Evolutionary conservation across 2,329 filamentous ascomycete species (phyloP), one percentile per base, ranked within the genome.

Genomic region (Pseudogymnoascus sp.): DNA sequence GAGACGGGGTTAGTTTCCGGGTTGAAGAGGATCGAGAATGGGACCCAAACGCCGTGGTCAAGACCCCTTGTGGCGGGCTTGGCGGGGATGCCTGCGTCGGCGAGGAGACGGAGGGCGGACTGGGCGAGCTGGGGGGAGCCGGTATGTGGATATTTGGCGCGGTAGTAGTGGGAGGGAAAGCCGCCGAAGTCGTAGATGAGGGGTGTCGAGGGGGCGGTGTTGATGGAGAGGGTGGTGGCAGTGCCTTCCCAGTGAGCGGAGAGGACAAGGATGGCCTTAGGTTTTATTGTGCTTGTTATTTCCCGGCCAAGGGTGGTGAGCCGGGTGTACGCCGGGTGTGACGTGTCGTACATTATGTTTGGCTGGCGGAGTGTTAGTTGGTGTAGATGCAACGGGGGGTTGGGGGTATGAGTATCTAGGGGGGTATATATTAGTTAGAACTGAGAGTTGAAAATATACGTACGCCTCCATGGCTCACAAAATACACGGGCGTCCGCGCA

Each of bases 101-200:
- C 74, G 5, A 91, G 76, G 61, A 82, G 73, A 14, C 75, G 72
- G 37, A 89, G 79, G 62, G 91, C 79, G 61, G 80, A 80, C 24
- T 80, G 74, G 1, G 87, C 86, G 6, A 91, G 72, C 38, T 82
- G 77, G 3, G 81, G 81, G 50, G 80, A 85, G 33, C 87, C 88
- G 33, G 76, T 80, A 69, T 86, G 85, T 0, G 86, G 87, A 66
- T 85, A 91, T 61, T 84, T 78, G 61, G 86, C 83, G 65, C 86
- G 76, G 73, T 91, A 91, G 70, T 85, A 91, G 68, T 89, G 80
- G 1, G 80, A 74, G 0, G 88, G 88, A 72, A 91, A 91, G 1
- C 87, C 86, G 70, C 88, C 88, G 76, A 89, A 90, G 82, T 91
- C 88, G 72, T 90, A 91, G 61, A 91, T 88, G 67, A 91, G 71